Evolutionary conservation across 441 rosid species (phyloP), one percentile per base, ranked within the genome.

Genomic region (Euphorbia neoarborescens): DNA sequence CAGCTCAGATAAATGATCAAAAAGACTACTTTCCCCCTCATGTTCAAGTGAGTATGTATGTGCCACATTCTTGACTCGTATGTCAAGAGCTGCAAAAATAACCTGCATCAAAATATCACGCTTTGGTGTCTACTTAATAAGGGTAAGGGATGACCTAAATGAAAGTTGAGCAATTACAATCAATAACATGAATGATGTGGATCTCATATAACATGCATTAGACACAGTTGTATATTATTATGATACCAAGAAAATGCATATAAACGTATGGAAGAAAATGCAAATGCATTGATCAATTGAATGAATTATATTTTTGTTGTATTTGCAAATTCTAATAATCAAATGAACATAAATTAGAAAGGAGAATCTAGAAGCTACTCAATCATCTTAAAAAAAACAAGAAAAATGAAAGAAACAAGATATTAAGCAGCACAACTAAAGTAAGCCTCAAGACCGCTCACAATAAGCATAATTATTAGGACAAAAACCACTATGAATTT

Each of bases 1-100:
- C 82, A 89, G 86, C 73, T 82, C 85, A 73, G 86, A 90, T 71
- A 92, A 65, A 12, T 90, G 90, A 76, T 88, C 86, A 60, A 92
- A 92, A 32, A 90, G 86, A 62, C 76, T 78, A 79, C 88, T 85
- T 69, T 86, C 92, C 51, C 90, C 88, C 76, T 82, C 84, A 58
- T 92, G 98, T 71, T 92, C 98, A 38, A 89, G 90, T 37, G 89
- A 87, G 70, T 92, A 92, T 25, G 94, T 86, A 28, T 81, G 84
- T 46, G 92, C 96, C 46, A 92, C 86, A 85, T 92, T 92, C 82
- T 92, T 90, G 71, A 92, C 98, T 22, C 91, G 89, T 72, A 77
- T 81, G 73, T 92, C 97, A 20, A 92, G 88, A 30, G 98, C 98
- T 17, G 84, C 82, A 84, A 92, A 90, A 65, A 92, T 87, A 51